A percentile compares a stretch with the other conserved stretches of the same genome.
Conservation (phyloP, 2,329 filamentous ascomycete species). For the Fusarium stilboides region DNA sequence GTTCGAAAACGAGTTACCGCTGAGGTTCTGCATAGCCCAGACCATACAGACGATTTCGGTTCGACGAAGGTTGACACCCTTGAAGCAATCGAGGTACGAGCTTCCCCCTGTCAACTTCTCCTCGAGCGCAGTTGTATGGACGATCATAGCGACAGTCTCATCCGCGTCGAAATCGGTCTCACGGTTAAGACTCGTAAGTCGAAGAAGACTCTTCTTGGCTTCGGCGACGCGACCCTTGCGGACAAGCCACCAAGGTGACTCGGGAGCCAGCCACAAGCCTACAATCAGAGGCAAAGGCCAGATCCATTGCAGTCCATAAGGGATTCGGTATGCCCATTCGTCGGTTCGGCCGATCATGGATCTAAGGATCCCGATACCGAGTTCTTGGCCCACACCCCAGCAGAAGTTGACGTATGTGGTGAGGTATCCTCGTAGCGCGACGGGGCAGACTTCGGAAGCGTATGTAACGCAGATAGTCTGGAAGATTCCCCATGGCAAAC, state of each 20-base stretch:
- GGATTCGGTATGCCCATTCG: constrained; percentile 79
- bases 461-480: constrained; percentile 46
- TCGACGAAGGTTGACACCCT: constrained; percentile 80
- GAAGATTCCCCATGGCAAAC: constrained; percentile 46
- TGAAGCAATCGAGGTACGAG: constrained; percentile 87
- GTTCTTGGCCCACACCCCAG: constrained; percentile 81
- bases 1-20: constrained; percentile 75
- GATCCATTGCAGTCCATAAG: constrained; percentile 83
- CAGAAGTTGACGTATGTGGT: constrained; percentile 85
- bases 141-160: constrained; percentile 92
- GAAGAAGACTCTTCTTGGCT: constrained; percentile 76
- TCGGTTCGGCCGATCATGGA: constrained; percentile 75
- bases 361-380: constrained; percentile 81
- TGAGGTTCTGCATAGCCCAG: constrained; percentile 75
- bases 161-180: constrained; percentile 84
- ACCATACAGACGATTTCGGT: constrained; percentile 79
- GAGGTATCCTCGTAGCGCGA: constrained; percentile 78
- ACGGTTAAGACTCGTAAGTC: constrained; percentile 73
- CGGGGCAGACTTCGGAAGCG: constrained; percentile 78
- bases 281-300: constrained; percentile 79
- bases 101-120: constrained; percentile 80
- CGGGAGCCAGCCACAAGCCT: constrained; percentile 77
- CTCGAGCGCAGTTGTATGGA: constrained; percentile 87
- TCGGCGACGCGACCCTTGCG: constrained; percentile 75
- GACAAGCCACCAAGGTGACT: constrained; percentile 83